Base-by-base conservation (phyloP, 257 asterid genomes). In the Nicotiana sylvestris region DNA sequence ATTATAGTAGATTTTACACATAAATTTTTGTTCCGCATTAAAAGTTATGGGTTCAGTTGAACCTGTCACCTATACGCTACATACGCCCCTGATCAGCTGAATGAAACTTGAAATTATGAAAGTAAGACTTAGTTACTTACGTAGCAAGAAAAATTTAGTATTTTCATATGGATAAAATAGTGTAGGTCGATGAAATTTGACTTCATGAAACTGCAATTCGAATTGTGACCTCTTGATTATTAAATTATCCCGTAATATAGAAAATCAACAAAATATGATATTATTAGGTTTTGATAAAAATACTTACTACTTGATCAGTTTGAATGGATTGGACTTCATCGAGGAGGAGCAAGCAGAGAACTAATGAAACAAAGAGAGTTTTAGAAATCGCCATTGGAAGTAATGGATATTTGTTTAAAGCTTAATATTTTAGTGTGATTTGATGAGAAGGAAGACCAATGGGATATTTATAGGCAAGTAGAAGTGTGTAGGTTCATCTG, bases 261-360 rank as follows among this genome's bases (percentile, higher is more conserved):
- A 72, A 43, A 13, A 16, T 29, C 9, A 65, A 65, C 10, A 43
- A 65, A 65, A 65, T 29, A 11, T 65, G 37, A 3, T 61, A 16
- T 64, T 64, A 4, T 1, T 64, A 27, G 13, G 27, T 21, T 61
- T 25, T 25, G 67, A 33, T 27, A 30, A 58, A 80, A 66, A 39
- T 66, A 29, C 55, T 79, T 72, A 91, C 95, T 89, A 35, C 57
- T 70, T 87, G 88, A 84, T 82, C 64, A 51, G 89, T 72, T 66
- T 87, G 92, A 85, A 82, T 72, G 46, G 97, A 88, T 76, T 91
- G 91, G 80, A 85, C 90, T 62, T 90, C 90, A 61, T 90, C 80
- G 66, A 92, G 65, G 65, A 84, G 65, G 8, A 94, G 81, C 65
- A 92, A 80, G 64, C 88, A 82, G 43, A 92, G 82, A 55, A 92